phyloP scores from a whole-genome alignment of 768 basidiomycete species.

The Mycena indigotica region DNA sequence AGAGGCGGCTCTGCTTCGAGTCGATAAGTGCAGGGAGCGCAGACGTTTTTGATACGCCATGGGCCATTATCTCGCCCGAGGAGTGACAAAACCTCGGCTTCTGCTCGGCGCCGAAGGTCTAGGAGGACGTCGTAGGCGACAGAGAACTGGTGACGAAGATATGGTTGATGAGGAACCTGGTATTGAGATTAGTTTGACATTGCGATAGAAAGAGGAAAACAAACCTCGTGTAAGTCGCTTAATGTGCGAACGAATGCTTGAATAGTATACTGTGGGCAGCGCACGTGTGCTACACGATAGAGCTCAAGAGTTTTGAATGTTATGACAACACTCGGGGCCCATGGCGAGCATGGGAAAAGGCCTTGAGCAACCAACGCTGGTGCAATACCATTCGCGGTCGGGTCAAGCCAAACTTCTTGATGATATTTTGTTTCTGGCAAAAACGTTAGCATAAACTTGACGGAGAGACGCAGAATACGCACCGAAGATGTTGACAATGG shows the following conservation, averaged over 20 bases:
- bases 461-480: no score
- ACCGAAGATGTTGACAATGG: no score
- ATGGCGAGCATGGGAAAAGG: neutral
- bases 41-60: conserved; percentile 28
- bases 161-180: conserved; percentile 13
- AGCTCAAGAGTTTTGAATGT: neutral
- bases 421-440: no score
- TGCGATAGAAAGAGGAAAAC: neutral
- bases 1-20: conserved; percentile 25
- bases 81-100: conserved; percentile 5
- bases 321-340: neutral
- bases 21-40: conserved; percentile 29
- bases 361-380: neutral
- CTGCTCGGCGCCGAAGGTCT: conserved; percentile 7
- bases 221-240: neutral
- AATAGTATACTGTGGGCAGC: neutral
- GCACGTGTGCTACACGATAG: neutral
- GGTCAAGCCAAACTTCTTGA: no score
- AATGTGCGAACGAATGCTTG: neutral
- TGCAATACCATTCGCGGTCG: no score
- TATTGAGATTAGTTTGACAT: neutral
- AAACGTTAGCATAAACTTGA: no score
- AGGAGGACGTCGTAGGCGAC: conserved; percentile 25
- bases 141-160: conserved; percentile 19
- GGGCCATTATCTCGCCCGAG: conserved; percentile 22